phyloP scores from a whole-genome alignment of 495 filamentous ascomycete species.

The Podospora australis region DNA sequence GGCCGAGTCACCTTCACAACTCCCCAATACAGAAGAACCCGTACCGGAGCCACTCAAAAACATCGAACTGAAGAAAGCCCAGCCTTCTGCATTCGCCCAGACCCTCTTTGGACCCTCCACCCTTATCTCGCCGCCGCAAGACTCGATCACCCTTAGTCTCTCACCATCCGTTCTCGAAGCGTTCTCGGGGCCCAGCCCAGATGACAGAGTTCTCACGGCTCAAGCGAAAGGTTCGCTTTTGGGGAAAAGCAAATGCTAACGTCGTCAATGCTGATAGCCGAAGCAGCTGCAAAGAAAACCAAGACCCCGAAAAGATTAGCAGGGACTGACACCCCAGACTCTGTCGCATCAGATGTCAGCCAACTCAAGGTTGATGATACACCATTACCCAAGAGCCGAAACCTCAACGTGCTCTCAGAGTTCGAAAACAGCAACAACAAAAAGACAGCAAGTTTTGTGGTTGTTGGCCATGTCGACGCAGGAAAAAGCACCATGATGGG shows the following conservation, averaged over 20 bases:
- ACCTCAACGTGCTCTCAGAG: slow-evolving; percentile 76
- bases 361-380: slow-evolving; percentile 61
- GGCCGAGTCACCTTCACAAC: neutral
- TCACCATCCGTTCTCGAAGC: slow-evolving; percentile 41
- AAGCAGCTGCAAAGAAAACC: slow-evolving; percentile 40
- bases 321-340: slow-evolving; percentile 9
- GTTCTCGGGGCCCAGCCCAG: slow-evolving; percentile 88
- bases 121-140: neutral
- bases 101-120: slow-evolving; percentile 50
- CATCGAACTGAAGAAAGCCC: slow-evolving; percentile 5
- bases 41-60: neutral
- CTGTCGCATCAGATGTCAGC: slow-evolving; percentile 36
- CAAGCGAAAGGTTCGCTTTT: slow-evolving; percentile 81
- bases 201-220: slow-evolving; percentile 81
- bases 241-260: slow-evolving; percentile 32
- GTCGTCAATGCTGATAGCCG: slow-evolving; percentile 37
- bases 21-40: neutral
- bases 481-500: slow-evolving; percentile 98
- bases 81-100: slow-evolving; percentile 63
- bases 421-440: slow-evolving; percentile 71
- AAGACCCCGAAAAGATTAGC: slow-evolving; percentile 32
- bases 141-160: slow-evolving; percentile 40
- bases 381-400: slow-evolving; percentile 73
- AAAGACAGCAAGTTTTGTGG: slow-evolving; percentile 85
- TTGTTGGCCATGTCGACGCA: slow-evolving; percentile 95